These are phyloP conservation scores for Penicillium taxi DNA, from an alignment of 495 filamentous ascomycete genomes.

Conservation along the genomic window DNA sequence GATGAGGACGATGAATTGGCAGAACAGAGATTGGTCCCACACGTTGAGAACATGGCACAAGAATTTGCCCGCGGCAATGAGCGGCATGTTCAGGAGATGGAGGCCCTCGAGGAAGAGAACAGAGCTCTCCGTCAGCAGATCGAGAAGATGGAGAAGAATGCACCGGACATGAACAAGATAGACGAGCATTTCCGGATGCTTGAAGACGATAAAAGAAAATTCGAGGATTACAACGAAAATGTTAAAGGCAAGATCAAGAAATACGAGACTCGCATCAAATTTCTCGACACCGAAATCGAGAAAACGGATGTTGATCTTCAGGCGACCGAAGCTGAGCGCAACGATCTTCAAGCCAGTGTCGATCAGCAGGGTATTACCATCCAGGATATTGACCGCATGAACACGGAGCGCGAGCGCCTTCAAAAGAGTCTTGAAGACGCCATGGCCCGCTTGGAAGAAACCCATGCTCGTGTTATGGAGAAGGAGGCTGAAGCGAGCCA, in stretches of 20 bases:
- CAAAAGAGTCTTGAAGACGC: constrained; percentile 76
- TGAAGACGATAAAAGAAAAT: constrained; percentile 85
- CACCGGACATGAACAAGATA: constrained; percentile 69
- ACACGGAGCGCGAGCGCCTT: constrained; percentile 81
- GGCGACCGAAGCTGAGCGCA: constrained; percentile 70
- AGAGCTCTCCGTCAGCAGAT: constrained; percentile 70
- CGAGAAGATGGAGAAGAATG: constrained; percentile 75
- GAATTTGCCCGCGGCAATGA: constrained; percentile 81
- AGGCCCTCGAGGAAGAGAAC: constrained; percentile 77
- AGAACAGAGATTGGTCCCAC: constrained; percentile 64
- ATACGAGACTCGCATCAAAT: constrained; percentile 65
- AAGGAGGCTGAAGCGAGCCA: constrained; percentile 74
- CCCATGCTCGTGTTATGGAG: constrained; percentile 70
- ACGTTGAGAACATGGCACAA: constrained; percentile 80
- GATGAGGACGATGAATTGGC: constrained; percentile 79
- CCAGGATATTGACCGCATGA: constrained; percentile 98
- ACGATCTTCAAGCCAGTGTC: constrained; percentile 71
- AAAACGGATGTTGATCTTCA: constrained; percentile 70
- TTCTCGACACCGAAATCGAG: constrained; percentile 70
- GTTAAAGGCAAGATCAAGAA: constrained; percentile 76
- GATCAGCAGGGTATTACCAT: constrained; percentile 90
- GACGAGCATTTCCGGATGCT: constrained; percentile 80
- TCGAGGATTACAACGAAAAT: constrained; percentile 79
- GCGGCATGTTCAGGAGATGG: constrained; percentile 71
- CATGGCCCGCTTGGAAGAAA: constrained; percentile 64